Percentiles rank a stretch among this genome's conserved stretches.
These are phyloP conservation scores for Nissolia schottii DNA, from an alignment of 306 rosid genomes.

Conservation along the genomic window DNA sequence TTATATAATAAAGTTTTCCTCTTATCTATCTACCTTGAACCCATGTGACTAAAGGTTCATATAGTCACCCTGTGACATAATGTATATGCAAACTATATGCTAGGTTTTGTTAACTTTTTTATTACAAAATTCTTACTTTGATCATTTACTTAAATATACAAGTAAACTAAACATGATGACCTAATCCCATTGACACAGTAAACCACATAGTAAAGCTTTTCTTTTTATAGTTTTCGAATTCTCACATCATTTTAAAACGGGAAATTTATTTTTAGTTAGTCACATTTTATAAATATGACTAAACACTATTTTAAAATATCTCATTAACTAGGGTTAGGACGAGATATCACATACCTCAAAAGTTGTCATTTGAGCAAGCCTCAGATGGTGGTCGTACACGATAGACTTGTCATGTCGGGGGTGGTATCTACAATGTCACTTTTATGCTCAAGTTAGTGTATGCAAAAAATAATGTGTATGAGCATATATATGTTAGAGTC, in stretches of 20 bases:
- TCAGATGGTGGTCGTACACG: too few species aligned
- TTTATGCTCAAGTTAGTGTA: too few species aligned
- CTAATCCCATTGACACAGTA: not conserved
- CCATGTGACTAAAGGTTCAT: constrained; percentile 22
- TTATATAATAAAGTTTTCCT: not conserved
- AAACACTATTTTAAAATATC: too few species aligned
- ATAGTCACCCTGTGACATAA: not conserved
- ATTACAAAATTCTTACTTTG: not conserved
- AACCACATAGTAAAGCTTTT: not conserved
- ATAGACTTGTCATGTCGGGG: too few species aligned
- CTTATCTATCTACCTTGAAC: constrained; percentile 10
- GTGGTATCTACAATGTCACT: too few species aligned
- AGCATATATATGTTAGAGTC: too few species aligned
- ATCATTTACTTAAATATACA: not conserved
- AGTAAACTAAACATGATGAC: not conserved
- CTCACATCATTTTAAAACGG: not conserved
- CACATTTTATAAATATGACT: too few species aligned
- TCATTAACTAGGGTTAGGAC: too few species aligned
- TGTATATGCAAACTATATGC: not conserved
- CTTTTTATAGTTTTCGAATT: not conserved
- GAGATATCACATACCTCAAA: too few species aligned
- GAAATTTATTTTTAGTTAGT: too few species aligned
- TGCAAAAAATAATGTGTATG: too few species aligned
- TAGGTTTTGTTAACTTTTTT: not conserved
- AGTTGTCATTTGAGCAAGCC: too few species aligned